phyloP scores from a whole-genome alignment of 305 asterid genomes.

The Withania somnifera region DNA sequence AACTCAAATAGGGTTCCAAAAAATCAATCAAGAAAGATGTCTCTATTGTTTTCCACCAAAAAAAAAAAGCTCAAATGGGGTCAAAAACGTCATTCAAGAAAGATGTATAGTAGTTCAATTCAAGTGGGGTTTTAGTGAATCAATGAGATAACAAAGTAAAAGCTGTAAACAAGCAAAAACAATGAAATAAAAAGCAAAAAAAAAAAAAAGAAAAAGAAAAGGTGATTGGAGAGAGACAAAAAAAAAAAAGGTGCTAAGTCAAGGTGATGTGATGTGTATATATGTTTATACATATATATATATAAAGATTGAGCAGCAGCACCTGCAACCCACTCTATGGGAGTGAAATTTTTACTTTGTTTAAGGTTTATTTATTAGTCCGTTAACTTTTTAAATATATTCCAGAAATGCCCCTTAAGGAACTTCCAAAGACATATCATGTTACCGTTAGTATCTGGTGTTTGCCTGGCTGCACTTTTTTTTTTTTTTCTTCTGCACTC shows the following conservation, averaged over 20 bases:
- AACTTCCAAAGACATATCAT: constrained; percentile 30
- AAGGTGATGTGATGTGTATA: constrained; percentile 28
- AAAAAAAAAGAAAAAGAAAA: constrained; percentile 8
- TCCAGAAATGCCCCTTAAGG: constrained; percentile 51
- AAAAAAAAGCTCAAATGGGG: constrained; percentile 18
- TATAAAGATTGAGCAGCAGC: constrained; percentile 10
- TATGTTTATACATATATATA: constrained; percentile 10
- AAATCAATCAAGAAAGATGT: too few relatives aligned
- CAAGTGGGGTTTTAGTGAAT: constrained; percentile 15
- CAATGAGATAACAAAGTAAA: constrained; percentile 25
- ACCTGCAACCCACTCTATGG: constrained; percentile 24
- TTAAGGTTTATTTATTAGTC: constrained; percentile 4
- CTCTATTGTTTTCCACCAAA: constrained; percentile 14
- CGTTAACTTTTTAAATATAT: constrained; percentile 26
- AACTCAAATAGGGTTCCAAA: too few relatives aligned
- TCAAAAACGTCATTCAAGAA: constrained; percentile 12
- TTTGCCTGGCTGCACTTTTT: background rate
- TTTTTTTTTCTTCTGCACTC: background rate
- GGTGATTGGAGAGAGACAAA: constrained; percentile 13
- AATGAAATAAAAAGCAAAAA: background rate
- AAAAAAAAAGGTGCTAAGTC: constrained; percentile 13
- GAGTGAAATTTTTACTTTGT: constrained; percentile 7
- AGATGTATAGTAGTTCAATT: background rate
- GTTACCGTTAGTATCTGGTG: constrained; percentile 29
- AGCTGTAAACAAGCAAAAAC: constrained; percentile 25